Conservation (phyloP, 257 asterid genomes). For the Forsythia suspensa region DNA sequence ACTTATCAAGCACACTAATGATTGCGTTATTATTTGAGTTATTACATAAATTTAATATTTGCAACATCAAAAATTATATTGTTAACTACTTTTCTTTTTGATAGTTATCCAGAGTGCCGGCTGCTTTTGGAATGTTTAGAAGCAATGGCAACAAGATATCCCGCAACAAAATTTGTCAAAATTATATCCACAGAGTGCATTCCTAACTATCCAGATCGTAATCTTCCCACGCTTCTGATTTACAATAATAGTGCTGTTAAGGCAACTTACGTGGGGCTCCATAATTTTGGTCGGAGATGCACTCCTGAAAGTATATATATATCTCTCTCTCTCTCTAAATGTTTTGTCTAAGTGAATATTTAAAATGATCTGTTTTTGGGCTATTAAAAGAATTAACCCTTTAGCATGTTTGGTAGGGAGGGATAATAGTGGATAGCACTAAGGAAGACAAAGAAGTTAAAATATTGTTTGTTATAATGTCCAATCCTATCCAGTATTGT, state of each 20-base stretch:
- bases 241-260: conserved; percentile 83
- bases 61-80: not conserved
- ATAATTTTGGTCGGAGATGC: conserved; percentile 90
- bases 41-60: not conserved
- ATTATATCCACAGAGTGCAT: conserved; percentile 93
- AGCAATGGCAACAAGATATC: conserved; percentile 71
- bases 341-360: not conserved
- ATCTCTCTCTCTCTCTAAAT: conserved; percentile 7
- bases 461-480: no score
- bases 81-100: not conserved
- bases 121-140: conserved; percentile 84
- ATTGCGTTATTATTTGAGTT: not conserved
- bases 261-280: conserved; percentile 77
- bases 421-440: no score
- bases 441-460: not conserved
- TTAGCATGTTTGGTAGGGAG: no score
- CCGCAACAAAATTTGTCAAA: conserved; percentile 89
- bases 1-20: not conserved
- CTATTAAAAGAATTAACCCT: not conserved
- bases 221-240: conserved; percentile 90
- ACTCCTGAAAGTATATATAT: conserved; percentile 94
- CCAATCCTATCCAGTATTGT: no score
- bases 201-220: conserved; percentile 91
- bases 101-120: conserved; percentile 71
- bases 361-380: not conserved